Conservation (phyloP, 192 early-diverging fungal species). For the Lobosporangium transversale region DNA sequence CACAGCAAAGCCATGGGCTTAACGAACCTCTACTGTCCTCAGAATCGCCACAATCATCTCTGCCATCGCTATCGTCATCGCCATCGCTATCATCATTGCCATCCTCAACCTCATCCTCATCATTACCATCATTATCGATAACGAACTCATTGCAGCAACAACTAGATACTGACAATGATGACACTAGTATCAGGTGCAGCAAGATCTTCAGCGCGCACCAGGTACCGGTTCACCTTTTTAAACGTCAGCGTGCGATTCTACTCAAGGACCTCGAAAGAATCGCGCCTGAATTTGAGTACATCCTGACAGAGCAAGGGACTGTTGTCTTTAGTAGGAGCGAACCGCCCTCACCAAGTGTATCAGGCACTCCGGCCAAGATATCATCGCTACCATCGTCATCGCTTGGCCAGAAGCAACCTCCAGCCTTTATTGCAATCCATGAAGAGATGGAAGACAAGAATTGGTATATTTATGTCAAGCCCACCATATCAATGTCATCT, state of each 20-base stretch:
- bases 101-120: neutral
- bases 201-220: neutral
- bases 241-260: slow-evolving; percentile 27
- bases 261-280: slow-evolving; percentile 30
- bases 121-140: too few relatives aligned
- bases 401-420: too few relatives aligned
- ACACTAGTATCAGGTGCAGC: neutral
- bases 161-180: neutral
- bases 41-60: neutral
- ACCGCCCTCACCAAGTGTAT: neutral
- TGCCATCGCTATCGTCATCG: neutral
- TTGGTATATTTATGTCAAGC: neutral
- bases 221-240: slow-evolving; percentile 28
- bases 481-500: neutral
- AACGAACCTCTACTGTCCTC: neutral
- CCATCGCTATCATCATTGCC: slow-evolving; percentile 1
- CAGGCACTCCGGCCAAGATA: neutral
- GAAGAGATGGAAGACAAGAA: neutral
- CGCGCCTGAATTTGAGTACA: neutral
- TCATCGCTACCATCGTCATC: neutral
- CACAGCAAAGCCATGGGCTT: too few relatives aligned
- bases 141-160: neutral
- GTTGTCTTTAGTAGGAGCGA: slow-evolving; percentile 1
- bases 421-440: neutral
- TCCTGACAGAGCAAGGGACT: slow-evolving; percentile 16